These are phyloP conservation scores for Termitomyces sp. DNA, from an alignment of 768 basidiomycete species.

Conservation along the genomic window DNA sequence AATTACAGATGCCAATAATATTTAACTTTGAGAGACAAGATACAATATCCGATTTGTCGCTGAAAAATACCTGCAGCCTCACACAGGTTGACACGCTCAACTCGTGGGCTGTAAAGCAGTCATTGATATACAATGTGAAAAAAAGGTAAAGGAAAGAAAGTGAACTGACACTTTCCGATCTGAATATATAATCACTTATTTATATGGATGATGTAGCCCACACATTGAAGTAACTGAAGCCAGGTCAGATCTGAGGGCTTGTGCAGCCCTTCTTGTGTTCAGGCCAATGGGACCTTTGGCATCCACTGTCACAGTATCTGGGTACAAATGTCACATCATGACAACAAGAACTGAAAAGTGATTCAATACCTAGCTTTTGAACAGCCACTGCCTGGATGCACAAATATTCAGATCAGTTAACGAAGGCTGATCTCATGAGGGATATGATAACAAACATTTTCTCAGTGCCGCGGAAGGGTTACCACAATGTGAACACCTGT, in stretches of 20 bases:
- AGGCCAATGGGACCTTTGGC: constrained; percentile 37
- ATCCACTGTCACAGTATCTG: constrained; percentile 44
- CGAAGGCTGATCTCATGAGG: not conserved
- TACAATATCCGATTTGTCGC: too few relatives aligned
- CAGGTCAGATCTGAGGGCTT: not conserved
- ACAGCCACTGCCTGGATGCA: constrained; percentile 22
- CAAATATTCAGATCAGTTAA: not conserved
- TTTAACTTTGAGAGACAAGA: not conserved
- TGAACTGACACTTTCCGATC: too few relatives aligned
- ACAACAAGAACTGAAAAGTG: not conserved
- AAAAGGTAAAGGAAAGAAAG: too few relatives aligned
- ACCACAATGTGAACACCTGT: constrained; percentile 61
- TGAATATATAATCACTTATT: too few relatives aligned
- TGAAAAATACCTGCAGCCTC: too few relatives aligned
- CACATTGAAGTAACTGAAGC: too few relatives aligned
- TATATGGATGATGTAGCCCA: too few relatives aligned
- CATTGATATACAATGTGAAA: too few relatives aligned
- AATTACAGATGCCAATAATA: not conserved
- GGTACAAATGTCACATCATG: not conserved
- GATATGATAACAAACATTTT: constrained; percentile 36
- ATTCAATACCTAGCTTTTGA: constrained; percentile 22
- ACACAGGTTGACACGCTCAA: too few relatives aligned
- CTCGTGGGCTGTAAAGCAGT: too few relatives aligned
- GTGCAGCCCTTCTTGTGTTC: constrained; percentile 35
- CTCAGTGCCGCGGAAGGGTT: constrained; percentile 58